Evolutionary conservation across 148 eudicot species (phyloP).

Genomic region (Cornus florida): DNA sequence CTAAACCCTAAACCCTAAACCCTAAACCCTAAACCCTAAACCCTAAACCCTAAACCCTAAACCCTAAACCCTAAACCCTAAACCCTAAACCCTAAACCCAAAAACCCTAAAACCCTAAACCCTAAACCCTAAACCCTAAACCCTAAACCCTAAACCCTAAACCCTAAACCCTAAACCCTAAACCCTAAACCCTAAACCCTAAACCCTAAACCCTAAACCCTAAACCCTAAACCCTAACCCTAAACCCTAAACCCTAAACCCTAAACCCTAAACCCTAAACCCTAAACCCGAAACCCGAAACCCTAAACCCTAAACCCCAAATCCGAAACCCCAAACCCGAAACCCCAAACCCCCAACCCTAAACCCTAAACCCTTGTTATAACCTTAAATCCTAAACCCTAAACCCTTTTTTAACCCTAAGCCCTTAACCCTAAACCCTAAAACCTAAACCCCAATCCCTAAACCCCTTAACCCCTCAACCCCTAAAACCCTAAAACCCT

Average conservation of each 20-base stretch:
- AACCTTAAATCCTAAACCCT: constrained; percentile 6
- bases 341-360: constrained; percentile 5
- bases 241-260: constrained; percentile 7
- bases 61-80: constrained; percentile 14
- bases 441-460: not conserved
- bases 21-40: constrained; percentile 3
- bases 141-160: constrained; percentile 17
- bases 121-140: constrained; percentile 8
- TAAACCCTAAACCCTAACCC: constrained; percentile 16
- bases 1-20: not conserved
- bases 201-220: not conserved
- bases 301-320: constrained; percentile 11
- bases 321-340: constrained; percentile 9
- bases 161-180: constrained; percentile 4
- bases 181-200: constrained; percentile 10
- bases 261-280: not conserved
- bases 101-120: constrained; percentile 12
- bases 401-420: constrained; percentile 6
- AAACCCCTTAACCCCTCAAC: not conserved
- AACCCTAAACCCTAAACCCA: constrained; percentile 9
- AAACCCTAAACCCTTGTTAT: not conserved
- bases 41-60: constrained; percentile 12
- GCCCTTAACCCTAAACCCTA: constrained; percentile 10
- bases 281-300: constrained; percentile 10
- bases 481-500: not conserved